Percentiles rank a stretch among this genome's conserved stretches.
phyloP scores from a whole-genome alignment of 805 yeast genomes.

The Yarrowia sp. region DNA sequence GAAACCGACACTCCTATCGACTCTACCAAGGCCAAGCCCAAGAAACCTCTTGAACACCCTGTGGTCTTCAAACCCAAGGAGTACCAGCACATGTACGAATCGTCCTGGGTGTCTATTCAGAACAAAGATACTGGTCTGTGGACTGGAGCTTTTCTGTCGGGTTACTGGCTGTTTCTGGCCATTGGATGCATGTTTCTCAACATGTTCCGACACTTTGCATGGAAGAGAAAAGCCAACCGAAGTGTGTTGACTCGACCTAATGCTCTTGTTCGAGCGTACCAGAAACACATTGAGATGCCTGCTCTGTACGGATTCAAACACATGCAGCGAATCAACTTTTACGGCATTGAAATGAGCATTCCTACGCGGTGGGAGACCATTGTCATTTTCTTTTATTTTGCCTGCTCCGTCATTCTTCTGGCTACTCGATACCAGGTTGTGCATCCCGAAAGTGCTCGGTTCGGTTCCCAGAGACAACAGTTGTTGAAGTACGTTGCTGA shows the following conservation, averaged over 20 bases:
- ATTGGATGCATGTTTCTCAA: conserved; percentile 26
- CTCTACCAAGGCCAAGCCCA: conserved; percentile 27
- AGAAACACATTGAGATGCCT: conserved; percentile 40
- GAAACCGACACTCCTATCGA: neutral
- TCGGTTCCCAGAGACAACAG: conserved; percentile 39
- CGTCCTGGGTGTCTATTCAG: neutral
- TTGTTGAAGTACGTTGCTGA: conserved; percentile 49
- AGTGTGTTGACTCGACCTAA: conserved; percentile 33
- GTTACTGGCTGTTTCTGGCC: conserved; percentile 38
- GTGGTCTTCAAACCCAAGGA: conserved; percentile 32
- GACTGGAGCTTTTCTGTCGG: conserved; percentile 37
- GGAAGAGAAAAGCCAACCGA: conserved; percentile 33
- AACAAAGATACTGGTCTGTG: conserved; percentile 37
- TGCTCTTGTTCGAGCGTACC: conserved; percentile 30
- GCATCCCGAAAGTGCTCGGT: conserved; percentile 43
- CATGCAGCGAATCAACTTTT: conserved; percentile 33
- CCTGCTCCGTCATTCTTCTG: conserved; percentile 39
- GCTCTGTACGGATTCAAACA: conserved; percentile 41
- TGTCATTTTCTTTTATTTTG: conserved; percentile 44
- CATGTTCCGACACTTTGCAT: conserved; percentile 26
- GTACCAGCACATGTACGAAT: conserved; percentile 25
- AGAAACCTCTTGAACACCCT: conserved; percentile 29
- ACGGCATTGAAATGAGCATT: conserved; percentile 37
- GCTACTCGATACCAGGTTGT: conserved; percentile 37
- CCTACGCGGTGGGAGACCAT: conserved; percentile 56